These are phyloP conservation scores for Aureobasidium sp. DNA, from an alignment of 2,329 filamentous ascomycete species.

Conservation along the genomic window DNA sequence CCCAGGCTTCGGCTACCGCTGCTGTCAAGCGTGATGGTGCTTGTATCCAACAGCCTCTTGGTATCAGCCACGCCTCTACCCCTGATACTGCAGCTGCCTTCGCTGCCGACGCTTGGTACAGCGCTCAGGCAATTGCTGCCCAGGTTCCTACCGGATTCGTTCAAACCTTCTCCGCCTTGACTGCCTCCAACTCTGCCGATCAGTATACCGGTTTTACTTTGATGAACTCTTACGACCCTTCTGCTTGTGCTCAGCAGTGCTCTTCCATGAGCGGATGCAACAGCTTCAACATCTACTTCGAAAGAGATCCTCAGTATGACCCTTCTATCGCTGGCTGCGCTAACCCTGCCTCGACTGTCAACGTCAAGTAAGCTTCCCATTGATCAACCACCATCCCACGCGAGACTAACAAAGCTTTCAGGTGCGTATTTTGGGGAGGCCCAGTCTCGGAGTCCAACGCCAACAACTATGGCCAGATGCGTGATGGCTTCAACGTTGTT, in stretches of 20 bases:
- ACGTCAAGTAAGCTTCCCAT: too few species aligned
- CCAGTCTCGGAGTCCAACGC: constrained; percentile 28
- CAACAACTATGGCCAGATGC: constrained; percentile 32
- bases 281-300: constrained; percentile 23
- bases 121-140: not conserved
- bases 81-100: constrained; percentile 23
- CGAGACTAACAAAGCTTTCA: too few species aligned
- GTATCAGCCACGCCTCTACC: not conserved
- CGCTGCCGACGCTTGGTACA: constrained; percentile 21
- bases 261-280: constrained; percentile 22
- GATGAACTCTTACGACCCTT: constrained; percentile 20
- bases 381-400: too few species aligned
- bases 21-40: constrained; percentile 9
- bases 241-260: constrained; percentile 21
- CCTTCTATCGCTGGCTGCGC: constrained; percentile 36
- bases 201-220: constrained; percentile 10
- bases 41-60: constrained; percentile 13
- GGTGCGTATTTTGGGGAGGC: constrained; percentile 35
- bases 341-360: constrained; percentile 38
- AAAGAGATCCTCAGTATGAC: constrained; percentile 26
- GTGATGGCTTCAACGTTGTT: constrained; percentile 22
- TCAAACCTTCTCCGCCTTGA: constrained; percentile 27
- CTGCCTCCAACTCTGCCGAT: constrained; percentile 28
- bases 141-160: constrained; percentile 24
- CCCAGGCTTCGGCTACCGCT: not conserved